Evolutionary conservation across 805 yeast species (phyloP), one percentile per base, ranked within the genome.

Genomic region (Sugiyamaella smithiae): DNA sequence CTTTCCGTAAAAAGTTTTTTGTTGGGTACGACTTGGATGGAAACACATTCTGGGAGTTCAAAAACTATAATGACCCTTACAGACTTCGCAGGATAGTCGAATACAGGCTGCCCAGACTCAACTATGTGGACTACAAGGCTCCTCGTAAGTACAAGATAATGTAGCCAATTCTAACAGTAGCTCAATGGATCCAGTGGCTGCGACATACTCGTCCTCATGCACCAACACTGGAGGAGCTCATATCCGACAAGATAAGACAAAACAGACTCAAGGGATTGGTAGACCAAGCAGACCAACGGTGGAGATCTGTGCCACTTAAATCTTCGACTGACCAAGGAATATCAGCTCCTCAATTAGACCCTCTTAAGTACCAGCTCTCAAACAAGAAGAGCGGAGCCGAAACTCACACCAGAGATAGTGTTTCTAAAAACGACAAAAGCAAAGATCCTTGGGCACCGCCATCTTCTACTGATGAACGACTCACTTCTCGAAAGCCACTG

Each of bases 131-230:
- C 53, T 82, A 83, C 54, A 80, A 79, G 55, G 63, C 71, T 5
- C 77, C 80, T 14, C 78, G 65, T 55, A 57, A 42, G 61, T 45
- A 53, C 49, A 16, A 19, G 9, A 1, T 12, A 9, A 37, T 51
- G 22, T 22, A 1, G 28, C 5, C 7, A 47, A 32, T 57, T 53
- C 47, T 60, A 54, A 50, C 29, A 43, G 5, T 32, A 59, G 63
- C 88, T 12, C 88, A 81, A 58, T 87, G 96, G 95, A 70, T 77
- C 32, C 90, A 84, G 62, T 87, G 96, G 95, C 72, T 88, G 17
- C 66, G 91, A 46, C 71, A 78, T 56, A 80, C 86, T 1, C 71
- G 93, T 43, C 65, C 70, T 1, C 60, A 66, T 1, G 73, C 82
- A 5, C 96, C 96, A 0, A 71, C 81, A 0, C 57, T 87, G 17